These are phyloP conservation scores for Blastocystis sp. DNA, from an alignment of 352 stramenopile species.

Conservation along the genomic window DNA sequence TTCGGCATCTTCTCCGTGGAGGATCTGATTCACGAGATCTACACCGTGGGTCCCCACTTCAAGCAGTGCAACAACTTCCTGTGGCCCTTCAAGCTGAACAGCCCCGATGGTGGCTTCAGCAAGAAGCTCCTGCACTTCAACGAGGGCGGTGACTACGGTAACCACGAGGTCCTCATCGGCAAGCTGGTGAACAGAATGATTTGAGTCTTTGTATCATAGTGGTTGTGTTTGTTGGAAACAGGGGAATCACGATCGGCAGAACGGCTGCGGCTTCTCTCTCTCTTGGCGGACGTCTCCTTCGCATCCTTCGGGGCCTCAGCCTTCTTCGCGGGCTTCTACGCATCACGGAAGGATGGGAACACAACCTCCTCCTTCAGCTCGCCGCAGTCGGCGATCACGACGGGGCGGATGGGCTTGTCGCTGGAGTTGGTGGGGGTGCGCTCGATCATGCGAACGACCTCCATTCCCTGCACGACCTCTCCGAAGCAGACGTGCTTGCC, in stretches of 20 bases:
- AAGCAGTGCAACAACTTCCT: no score
- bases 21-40: no score
- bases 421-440: constrained; percentile 79
- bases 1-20: no score
- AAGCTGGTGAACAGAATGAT: background rate
- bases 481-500: constrained; percentile 99
- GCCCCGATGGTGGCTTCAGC: no score
- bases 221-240: no score
- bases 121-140: no score
- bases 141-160: constrained; percentile 76
- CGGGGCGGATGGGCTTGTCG: constrained; percentile 84
- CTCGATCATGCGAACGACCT: constrained; percentile 88
- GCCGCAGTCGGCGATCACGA: constrained; percentile 93
- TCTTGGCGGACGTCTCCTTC: constrained; percentile 13
- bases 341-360: background rate
- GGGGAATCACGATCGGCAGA: constrained; percentile 15
- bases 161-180: background rate
- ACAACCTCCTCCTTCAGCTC: constrained; percentile 72
- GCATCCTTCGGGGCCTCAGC: background rate
- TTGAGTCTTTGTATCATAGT: background rate
- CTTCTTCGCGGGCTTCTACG: constrained; percentile 19
- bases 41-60: no score
- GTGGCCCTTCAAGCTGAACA: no score
- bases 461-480: constrained; percentile 87
- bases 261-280: constrained; percentile 61